These are phyloP conservation scores for Funneliformis geosporum DNA, from an alignment of 192 early-diverging fungal genomes.

Conservation along the genomic window DNA sequence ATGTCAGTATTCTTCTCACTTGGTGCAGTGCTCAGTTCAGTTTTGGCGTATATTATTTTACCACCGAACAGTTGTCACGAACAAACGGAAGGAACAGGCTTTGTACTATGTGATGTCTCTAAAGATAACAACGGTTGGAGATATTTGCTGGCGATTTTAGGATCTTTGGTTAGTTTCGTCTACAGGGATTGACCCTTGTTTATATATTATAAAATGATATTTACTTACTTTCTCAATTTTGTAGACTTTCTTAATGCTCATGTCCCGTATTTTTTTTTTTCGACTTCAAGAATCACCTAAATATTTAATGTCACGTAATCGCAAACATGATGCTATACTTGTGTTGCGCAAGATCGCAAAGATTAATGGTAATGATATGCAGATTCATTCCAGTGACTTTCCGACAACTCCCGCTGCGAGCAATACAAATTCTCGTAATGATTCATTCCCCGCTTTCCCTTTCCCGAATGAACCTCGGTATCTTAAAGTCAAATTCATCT, in stretches of 20 bases:
- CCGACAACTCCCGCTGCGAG: neutral
- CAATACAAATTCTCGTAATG: neutral
- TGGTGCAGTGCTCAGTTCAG: constrained; percentile 72
- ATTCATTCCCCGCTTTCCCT: neutral
- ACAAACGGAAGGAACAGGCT: neutral
- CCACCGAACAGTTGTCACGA: constrained; percentile 70
- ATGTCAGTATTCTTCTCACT: constrained; percentile 84
- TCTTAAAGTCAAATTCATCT: neutral
- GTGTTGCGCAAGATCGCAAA: constrained; percentile 66
- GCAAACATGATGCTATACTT: constrained; percentile 64
- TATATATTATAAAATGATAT: neutral
- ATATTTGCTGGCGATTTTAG: constrained; percentile 64
- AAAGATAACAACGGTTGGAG: constrained; percentile 80
- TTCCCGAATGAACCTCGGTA: neutral
- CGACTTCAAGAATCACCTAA: constrained; percentile 79
- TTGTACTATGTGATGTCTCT: constrained; percentile 49
- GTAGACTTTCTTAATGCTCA: constrained; percentile 69
- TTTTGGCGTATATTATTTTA: constrained; percentile 64
- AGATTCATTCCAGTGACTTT: constrained; percentile 34
- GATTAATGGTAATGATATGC: constrained; percentile 56
- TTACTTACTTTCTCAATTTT: neutral
- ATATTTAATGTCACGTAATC: constrained; percentile 66
- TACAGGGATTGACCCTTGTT: neutral
- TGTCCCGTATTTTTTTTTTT: constrained; percentile 68
- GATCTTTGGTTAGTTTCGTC: constrained; percentile 41